Conservation (phyloP, 305 asterid species). For the Solanum hybrid region DNA sequence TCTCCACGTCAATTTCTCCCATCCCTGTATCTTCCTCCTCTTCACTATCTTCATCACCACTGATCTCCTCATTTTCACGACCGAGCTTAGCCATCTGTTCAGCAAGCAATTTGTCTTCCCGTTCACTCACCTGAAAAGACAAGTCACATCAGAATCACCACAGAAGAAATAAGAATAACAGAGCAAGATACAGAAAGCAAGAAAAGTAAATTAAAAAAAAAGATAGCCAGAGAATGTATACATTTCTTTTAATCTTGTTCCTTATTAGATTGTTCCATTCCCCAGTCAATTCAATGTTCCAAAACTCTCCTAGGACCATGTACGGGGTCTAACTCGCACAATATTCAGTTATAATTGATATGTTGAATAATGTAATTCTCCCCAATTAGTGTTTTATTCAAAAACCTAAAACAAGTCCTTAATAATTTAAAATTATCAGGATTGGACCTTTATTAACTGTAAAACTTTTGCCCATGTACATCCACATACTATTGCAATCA, state of each 20-base stretch:
- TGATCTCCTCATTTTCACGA: slow-evolving; percentile 66
- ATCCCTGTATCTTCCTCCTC: slow-evolving; percentile 96
- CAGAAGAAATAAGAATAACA: not conserved
- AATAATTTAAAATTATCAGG: not conserved
- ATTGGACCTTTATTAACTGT: not conserved
- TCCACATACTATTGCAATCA: not conserved
- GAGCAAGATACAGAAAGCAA: not conserved
- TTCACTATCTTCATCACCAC: slow-evolving; percentile 88
- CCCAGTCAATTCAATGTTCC: not conserved
- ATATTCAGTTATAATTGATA: not conserved
- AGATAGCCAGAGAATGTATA: not conserved
- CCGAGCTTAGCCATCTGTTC: slow-evolving; percentile 73
- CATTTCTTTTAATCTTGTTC: not conserved
- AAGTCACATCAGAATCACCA: not conserved
- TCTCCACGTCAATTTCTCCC: slow-evolving; percentile 80
- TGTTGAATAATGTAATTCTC: not conserved
- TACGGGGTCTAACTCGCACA: not conserved
- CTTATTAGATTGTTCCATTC: not conserved
- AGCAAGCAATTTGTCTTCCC: slow-evolving; percentile 82
- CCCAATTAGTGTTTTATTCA: not conserved
- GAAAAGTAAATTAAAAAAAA: not conserved
- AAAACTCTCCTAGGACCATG: not conserved
- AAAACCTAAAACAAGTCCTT: not conserved
- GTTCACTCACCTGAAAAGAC: slow-evolving; percentile 81
- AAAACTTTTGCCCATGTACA: not conserved